Evolutionary conservation across 2,329 filamentous ascomycete species (phyloP).

Genomic region (Aschersonia sp.): DNA sequence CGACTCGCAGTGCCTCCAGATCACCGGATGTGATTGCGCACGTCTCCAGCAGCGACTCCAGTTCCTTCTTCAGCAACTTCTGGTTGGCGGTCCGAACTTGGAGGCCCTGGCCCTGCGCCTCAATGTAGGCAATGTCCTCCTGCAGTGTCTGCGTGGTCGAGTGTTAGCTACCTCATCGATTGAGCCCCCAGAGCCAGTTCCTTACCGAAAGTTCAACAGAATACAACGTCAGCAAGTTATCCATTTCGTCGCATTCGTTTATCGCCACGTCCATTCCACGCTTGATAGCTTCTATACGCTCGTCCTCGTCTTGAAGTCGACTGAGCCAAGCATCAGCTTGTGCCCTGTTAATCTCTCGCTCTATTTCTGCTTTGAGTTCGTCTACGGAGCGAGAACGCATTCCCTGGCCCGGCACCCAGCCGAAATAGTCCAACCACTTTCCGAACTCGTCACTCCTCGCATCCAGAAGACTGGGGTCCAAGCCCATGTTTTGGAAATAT

Average conservation of each 20-base stretch:
- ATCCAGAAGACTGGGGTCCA: constrained; percentile 65
- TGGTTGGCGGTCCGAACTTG: constrained; percentile 97
- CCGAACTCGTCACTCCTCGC: constrained; percentile 69
- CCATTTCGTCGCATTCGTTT: constrained; percentile 87
- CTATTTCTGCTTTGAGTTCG: constrained; percentile 67
- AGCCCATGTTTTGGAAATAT: constrained; percentile 62
- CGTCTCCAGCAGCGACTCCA: constrained; percentile 77
- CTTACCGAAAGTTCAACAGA: constrained; percentile 83
- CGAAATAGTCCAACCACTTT: constrained; percentile 69
- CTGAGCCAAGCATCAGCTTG: constrained; percentile 89
- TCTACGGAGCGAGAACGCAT: constrained; percentile 64
- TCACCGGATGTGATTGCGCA: constrained; percentile 71
- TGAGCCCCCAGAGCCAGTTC: too few relatives aligned
- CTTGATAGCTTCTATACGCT: constrained; percentile 76
- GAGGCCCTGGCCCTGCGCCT: constrained; percentile 89
- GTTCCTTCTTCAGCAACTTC: constrained; percentile 78
- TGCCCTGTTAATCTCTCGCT: constrained; percentile 75
- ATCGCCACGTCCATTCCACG: constrained; percentile 80
- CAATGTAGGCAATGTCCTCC: constrained; percentile 93
- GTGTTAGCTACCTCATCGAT: too few relatives aligned
- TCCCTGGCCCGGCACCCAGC: constrained; percentile 66
- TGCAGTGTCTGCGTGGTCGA: constrained; percentile 55
- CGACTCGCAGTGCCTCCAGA: constrained; percentile 57
- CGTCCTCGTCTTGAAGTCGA: constrained; percentile 73
- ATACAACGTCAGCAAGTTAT: constrained; percentile 86